A percentile compares a stretch with the other conserved stretches of the same genome.
Conservation (phyloP, 2,329 filamentous ascomycete species). For the Simplicillium aogashimaense region DNA sequence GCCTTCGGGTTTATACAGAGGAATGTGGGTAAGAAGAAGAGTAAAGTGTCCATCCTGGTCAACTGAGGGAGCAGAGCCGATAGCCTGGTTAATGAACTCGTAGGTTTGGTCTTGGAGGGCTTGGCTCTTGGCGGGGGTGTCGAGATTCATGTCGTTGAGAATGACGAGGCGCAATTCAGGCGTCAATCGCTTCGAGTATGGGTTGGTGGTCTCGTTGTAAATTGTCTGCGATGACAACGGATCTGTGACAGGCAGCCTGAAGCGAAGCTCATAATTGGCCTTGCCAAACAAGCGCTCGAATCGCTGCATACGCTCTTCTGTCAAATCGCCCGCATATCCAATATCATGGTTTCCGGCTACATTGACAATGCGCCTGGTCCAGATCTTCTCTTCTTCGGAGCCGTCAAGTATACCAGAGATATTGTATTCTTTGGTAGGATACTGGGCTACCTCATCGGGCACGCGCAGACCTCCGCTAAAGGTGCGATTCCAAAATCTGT, state of each 20-base stretch:
- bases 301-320: slow-evolving; percentile 59
- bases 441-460: slow-evolving; percentile 40
- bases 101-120: slow-evolving; percentile 70
- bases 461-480: slow-evolving; percentile 62
- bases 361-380: slow-evolving; percentile 75
- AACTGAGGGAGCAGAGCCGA: slow-evolving; percentile 51
- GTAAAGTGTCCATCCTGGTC: slow-evolving; percentile 60
- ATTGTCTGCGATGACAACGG: slow-evolving; percentile 28
- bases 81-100: slow-evolving; percentile 61
- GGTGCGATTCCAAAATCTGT: slow-evolving; percentile 71
- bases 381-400: slow-evolving; percentile 37
- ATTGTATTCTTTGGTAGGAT: slow-evolving; percentile 38
- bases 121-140: slow-evolving; percentile 62
- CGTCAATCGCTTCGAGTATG: slow-evolving; percentile 33
- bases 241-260: slow-evolving; percentile 42
- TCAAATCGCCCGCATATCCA: slow-evolving; percentile 89
- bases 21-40: slow-evolving; percentile 83
- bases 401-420: slow-evolving; percentile 38
- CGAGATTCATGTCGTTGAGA: slow-evolving; percentile 89
- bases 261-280: slow-evolving; percentile 83
- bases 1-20: slow-evolving; percentile 72
- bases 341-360: slow-evolving; percentile 94
- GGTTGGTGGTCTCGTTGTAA: slow-evolving; percentile 30
- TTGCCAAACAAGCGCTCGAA: slow-evolving; percentile 83
- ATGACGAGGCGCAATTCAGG: slow-evolving; percentile 75